Percentiles rank a stretch among this genome's conserved stretches.
Conservation (phyloP, 2,329 filamentous ascomycete genomes). For the Daldinia sp. region DNA sequence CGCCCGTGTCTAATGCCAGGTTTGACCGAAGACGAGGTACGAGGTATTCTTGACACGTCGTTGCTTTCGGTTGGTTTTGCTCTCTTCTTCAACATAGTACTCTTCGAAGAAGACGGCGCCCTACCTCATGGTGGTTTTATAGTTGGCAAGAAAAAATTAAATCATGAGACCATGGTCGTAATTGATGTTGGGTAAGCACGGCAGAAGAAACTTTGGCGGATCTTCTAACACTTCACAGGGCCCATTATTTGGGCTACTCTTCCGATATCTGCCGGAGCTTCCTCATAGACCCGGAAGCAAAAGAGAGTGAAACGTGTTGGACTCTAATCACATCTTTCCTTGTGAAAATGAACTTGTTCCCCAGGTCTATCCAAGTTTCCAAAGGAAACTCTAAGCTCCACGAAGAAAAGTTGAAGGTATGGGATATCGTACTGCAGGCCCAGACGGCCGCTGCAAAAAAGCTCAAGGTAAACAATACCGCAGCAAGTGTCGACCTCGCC, state of each 20-base stretch:
- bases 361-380: neutral
- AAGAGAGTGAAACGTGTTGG: neutral
- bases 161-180: constrained; percentile 64
- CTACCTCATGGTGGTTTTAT: constrained; percentile 63
- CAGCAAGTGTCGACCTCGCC: constrained; percentile 68
- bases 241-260: constrained; percentile 68
- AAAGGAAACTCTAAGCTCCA: constrained; percentile 37
- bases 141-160: constrained; percentile 59
- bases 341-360: neutral
- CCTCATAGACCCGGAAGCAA: constrained; percentile 53
- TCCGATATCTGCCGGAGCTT: constrained; percentile 72
- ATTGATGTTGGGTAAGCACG: constrained; percentile 63
- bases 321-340: constrained; percentile 2
- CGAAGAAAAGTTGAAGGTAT: constrained; percentile 64
- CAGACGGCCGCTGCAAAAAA: constrained; percentile 63
- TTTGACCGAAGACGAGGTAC: constrained; percentile 66
- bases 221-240: constrained; percentile 45
- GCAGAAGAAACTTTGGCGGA: neutral
- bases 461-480: constrained; percentile 60
- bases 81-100: constrained; percentile 70
- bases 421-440: constrained; percentile 68
- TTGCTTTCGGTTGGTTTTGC: constrained; percentile 62
- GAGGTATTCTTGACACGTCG: constrained; percentile 62
- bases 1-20: constrained; percentile 61
- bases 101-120: constrained; percentile 65